A percentile compares a stretch with the other conserved stretches of the same genome.
These are phyloP conservation scores for Fusarium bactridioides DNA, from an alignment of 2,329 filamentous ascomycete species.

Conservation along the genomic window DNA sequence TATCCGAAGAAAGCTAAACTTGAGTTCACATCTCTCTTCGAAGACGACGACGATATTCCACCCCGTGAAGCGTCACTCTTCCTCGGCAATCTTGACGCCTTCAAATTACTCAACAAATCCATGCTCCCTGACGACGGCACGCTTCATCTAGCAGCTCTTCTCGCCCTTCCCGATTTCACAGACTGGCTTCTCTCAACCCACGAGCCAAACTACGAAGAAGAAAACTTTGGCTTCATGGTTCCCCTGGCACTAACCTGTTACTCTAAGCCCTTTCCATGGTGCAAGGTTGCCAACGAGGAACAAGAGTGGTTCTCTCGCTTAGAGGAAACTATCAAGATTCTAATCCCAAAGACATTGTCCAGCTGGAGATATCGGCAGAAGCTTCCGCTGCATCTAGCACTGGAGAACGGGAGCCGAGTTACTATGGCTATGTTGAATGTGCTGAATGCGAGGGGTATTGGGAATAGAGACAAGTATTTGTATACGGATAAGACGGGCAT, in stretches of 20 bases:
- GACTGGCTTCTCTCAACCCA: constrained; percentile 6
- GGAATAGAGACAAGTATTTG: not conserved
- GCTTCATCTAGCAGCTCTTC: constrained; percentile 8
- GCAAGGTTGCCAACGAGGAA: constrained; percentile 14
- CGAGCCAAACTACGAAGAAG: constrained; percentile 14
- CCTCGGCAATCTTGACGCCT: constrained; percentile 8
- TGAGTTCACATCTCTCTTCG: constrained; percentile 10
- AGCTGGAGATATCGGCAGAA: constrained; percentile 11
- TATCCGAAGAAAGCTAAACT: not conserved
- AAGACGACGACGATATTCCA: constrained; percentile 14
- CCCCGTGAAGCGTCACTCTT: constrained; percentile 12
- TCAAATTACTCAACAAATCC: not conserved
- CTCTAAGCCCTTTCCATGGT: constrained; percentile 9
- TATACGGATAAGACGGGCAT: constrained; percentile 11
- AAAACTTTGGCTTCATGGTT: constrained; percentile 23
- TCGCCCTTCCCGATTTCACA: constrained; percentile 5
- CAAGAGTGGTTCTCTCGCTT: not conserved
- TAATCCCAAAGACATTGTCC: not conserved
- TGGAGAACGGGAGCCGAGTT: constrained; percentile 6
- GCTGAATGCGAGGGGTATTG: not conserved
- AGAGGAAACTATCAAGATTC: constrained; percentile 6
- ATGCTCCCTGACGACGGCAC: not conserved
- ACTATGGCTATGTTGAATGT: constrained; percentile 6
- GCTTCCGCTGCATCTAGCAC: constrained; percentile 1
- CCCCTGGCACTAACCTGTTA: not conserved